Evolutionary conservation across 140 eudicot genomes (phyloP).

Genomic region (Senecio squalidus): DNA sequence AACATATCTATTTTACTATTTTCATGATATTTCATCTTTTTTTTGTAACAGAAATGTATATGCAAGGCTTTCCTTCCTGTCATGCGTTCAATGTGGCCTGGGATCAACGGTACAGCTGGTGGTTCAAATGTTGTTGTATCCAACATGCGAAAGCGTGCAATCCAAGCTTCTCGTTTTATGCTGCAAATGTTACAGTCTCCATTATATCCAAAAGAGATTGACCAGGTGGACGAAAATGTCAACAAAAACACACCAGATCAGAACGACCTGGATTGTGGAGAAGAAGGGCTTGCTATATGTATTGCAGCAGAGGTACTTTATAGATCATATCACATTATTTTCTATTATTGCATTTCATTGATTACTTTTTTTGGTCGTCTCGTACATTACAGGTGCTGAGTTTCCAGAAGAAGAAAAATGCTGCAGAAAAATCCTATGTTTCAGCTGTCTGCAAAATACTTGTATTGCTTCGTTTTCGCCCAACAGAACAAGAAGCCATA

Average conservation of each 20-base stretch:
- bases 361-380: not conserved
- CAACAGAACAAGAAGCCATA: constrained; percentile 57
- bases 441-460: constrained; percentile 70
- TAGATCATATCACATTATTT: not conserved
- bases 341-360: not conserved
- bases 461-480: constrained; percentile 53
- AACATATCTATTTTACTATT: not conserved
- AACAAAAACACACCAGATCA: constrained; percentile 23
- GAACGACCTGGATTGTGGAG: constrained; percentile 45
- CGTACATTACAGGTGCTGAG: constrained; percentile 40
- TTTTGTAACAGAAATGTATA: constrained; percentile 58
- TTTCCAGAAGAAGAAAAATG: constrained; percentile 64
- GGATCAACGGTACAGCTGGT: constrained; percentile 65
- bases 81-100: constrained; percentile 93
- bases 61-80: constrained; percentile 76
- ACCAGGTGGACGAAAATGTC: constrained; percentile 30
- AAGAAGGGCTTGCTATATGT: constrained; percentile 91
- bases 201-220: constrained; percentile 46
- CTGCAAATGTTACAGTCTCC: constrained; percentile 89
- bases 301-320: constrained; percentile 77
- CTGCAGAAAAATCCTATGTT: constrained; percentile 75
- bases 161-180: constrained; percentile 97
- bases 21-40: not conserved
- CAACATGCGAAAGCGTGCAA: constrained; percentile 84
- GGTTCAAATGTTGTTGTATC: constrained; percentile 56